Evolutionary conservation across 352 stramenopile genomes (phyloP).

Genomic region (Aphanomyces euteiches): DNA sequence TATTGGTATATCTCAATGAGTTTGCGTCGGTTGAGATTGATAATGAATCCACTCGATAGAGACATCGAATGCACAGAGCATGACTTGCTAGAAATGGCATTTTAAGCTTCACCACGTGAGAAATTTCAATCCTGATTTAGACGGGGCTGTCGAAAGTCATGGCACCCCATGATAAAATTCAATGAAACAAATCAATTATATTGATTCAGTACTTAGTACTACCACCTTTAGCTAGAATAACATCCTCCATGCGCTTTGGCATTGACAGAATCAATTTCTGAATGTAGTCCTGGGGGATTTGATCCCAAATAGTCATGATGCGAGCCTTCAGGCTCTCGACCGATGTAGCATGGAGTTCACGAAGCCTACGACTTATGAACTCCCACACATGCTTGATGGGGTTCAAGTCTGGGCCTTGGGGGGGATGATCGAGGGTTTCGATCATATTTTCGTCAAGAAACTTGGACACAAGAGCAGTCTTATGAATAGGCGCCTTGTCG

Average conservation of each 20-base stretch:
- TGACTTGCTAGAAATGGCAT: no score
- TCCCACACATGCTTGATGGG: slow-evolving; percentile 3
- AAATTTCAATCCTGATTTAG: not conserved
- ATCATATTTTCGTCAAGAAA: not conserved
- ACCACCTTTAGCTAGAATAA: not conserved
- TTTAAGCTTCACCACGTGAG: no score
- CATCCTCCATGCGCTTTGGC: not conserved
- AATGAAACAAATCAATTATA: slow-evolving; percentile 8
- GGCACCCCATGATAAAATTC: not conserved
- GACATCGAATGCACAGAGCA: no score
- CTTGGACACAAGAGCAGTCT: not conserved
- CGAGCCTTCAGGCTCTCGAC: not conserved
- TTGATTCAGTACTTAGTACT: not conserved
- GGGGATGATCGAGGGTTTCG: not conserved
- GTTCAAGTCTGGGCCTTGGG: not conserved
- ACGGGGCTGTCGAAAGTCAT: no score
- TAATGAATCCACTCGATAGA: not conserved
- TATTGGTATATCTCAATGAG: not conserved
- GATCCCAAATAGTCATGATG: not conserved
- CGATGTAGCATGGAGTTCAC: not conserved
- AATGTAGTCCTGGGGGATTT: not conserved
- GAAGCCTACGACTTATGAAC: not conserved
- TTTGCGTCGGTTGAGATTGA: not conserved
- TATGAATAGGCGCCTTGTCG: not conserved
- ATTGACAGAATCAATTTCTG: not conserved